Evolutionary conservation across 495 filamentous ascomycete species (phyloP).

Genomic region (Pyronema domesticum): DNA sequence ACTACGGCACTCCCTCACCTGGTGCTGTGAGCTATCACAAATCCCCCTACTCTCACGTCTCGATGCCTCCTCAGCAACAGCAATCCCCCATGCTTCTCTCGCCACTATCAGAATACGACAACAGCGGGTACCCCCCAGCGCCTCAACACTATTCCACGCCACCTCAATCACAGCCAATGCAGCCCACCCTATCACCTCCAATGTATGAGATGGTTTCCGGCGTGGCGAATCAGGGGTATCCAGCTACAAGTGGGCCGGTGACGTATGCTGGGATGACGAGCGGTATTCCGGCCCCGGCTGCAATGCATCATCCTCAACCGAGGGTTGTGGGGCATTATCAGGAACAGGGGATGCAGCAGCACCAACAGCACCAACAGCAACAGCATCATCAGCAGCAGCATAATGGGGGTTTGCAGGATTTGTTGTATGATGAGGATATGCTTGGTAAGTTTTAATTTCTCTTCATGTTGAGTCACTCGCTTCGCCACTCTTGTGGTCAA

Average conservation of each 20-base stretch:
- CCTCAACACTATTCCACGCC: slow-evolving; percentile 11
- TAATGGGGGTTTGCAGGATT: slow-evolving; percentile 8
- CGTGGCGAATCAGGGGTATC: slow-evolving; percentile 9
- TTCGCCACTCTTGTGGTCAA: too few species aligned
- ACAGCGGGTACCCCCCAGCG: neutral
- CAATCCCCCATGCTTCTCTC: slow-evolving; percentile 25
- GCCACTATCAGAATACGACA: slow-evolving; percentile 22
- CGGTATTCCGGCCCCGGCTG: too few species aligned
- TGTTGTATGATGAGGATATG: slow-evolving; percentile 31
- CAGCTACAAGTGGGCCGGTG: too few species aligned
- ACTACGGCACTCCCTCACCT: slow-evolving; percentile 1
- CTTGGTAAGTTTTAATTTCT: slow-evolving; percentile 27
- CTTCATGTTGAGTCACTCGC: too few species aligned
- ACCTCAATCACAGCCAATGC: slow-evolving; percentile 23
- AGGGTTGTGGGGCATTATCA: too few species aligned
- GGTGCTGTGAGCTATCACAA: slow-evolving; percentile 16
- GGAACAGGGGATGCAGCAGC: neutral
- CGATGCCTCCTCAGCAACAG: slow-evolving; percentile 29
- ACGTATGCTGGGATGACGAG: too few species aligned
- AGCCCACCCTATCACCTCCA: slow-evolving; percentile 17
- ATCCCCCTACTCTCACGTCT: slow-evolving; percentile 19
- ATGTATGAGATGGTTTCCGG: slow-evolving; percentile 22
- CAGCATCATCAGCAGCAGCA: slow-evolving; percentile 14
- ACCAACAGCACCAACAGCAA: slow-evolving; percentile 12
- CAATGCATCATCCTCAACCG: too few species aligned